phyloP scores from a whole-genome alignment of 148 eudicot genomes.

The Agrostemma githago region DNA sequence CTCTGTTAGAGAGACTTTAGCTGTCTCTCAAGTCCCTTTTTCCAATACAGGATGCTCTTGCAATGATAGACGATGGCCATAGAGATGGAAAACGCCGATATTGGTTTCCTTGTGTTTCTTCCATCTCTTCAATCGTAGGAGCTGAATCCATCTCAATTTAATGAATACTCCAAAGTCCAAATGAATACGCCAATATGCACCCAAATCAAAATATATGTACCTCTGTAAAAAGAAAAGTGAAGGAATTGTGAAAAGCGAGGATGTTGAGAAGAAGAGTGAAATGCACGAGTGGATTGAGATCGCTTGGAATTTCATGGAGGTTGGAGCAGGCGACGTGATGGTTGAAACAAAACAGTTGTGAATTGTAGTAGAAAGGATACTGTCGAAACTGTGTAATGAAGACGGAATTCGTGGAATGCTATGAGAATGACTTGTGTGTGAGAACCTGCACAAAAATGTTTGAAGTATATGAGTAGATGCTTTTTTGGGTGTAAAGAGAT shows the following conservation, averaged over 20 bases:
- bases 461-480: background rate
- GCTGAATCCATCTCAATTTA: slow-evolving; percentile 41
- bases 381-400: background rate
- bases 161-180: background rate
- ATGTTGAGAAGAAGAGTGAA: background rate
- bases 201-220: background rate
- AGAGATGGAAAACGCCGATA: slow-evolving; percentile 77
- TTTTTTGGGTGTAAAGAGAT: too few species aligned
- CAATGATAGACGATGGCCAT: slow-evolving; percentile 97
- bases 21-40: slow-evolving; percentile 11
- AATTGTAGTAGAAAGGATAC: too few species aligned
- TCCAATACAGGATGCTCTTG: slow-evolving; percentile 77
- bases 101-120: slow-evolving; percentile 97
- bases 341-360: too few species aligned
- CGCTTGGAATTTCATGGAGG: background rate
- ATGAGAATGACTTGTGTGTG: background rate
- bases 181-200: too few species aligned
- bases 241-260: background rate
- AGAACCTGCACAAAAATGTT: background rate
- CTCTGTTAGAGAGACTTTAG: background rate
- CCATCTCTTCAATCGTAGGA: slow-evolving; percentile 61
- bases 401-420: background rate
- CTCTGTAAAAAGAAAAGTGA: background rate
- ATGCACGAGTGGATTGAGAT: background rate
- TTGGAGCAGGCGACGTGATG: too few species aligned